A percentile compares a stretch with the other conserved stretches of the same genome.
Conservation (phyloP, 495 filamentous ascomycete species). For the Penicillium parvum region DNA sequence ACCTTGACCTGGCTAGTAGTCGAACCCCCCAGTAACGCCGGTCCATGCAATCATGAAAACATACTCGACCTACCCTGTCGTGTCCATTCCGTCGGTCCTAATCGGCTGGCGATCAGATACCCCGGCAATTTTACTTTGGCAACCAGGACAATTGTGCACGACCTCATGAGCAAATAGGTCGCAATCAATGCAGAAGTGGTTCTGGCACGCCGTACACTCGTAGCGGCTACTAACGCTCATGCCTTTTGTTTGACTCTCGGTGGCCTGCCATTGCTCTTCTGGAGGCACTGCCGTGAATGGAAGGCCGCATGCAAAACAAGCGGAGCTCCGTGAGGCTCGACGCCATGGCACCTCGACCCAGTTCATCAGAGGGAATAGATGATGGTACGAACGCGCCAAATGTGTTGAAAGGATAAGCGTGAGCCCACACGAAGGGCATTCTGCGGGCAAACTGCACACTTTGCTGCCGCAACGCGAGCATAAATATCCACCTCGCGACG, state of each 20-base stretch:
- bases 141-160: constrained; percentile 93
- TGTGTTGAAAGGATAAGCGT: constrained; percentile 97
- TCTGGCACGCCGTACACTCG: constrained; percentile 74
- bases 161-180: constrained; percentile 92
- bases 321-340: constrained; percentile 47
- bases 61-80: constrained; percentile 12
- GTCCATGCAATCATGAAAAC: constrained; percentile 15
- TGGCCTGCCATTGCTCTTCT: constrained; percentile 31
- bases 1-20: no score
- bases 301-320: constrained; percentile 49
- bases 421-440: constrained; percentile 85
- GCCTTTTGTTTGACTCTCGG: constrained; percentile 46
- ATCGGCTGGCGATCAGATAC: neutral
- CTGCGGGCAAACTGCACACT: constrained; percentile 86
- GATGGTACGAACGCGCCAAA: constrained; percentile 90
- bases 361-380: constrained; percentile 86
- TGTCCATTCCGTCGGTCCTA: constrained; percentile 31
- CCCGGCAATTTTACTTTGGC: constrained; percentile 56
- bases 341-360: constrained; percentile 89
- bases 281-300: constrained; percentile 48
- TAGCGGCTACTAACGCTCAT: constrained; percentile 86
- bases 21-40: constrained; percentile 14
- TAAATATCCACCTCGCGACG: constrained; percentile 80
- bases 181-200: constrained; percentile 97
- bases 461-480: constrained; percentile 87